Evolutionary conservation across 2,329 filamentous ascomycete species (phyloP).

Genomic region (Phialemonium atrogriseum): DNA sequence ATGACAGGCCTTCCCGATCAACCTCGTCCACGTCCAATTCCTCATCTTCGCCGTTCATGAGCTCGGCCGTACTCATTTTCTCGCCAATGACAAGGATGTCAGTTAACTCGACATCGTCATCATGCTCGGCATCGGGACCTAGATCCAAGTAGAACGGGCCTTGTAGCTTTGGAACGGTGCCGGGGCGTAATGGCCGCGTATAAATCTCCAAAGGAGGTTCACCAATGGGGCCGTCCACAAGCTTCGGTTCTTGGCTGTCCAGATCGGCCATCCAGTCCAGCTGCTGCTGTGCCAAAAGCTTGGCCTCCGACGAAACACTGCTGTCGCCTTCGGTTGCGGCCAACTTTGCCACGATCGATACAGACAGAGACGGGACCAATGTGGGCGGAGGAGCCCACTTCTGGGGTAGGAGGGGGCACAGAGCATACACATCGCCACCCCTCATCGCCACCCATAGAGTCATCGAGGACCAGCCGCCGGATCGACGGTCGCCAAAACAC

Average conservation of each 20-base stretch:
- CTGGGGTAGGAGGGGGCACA: conserved; percentile 81
- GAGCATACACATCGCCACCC: conserved; percentile 84
- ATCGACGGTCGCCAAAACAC: conserved; percentile 59
- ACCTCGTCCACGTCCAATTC: conserved; percentile 48
- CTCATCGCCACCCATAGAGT: conserved; percentile 96
- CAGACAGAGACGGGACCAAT: conserved; percentile 72
- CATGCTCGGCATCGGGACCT: conserved; percentile 40
- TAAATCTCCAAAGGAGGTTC: conserved; percentile 48
- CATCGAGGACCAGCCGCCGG: conserved; percentile 90
- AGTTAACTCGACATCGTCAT: conserved; percentile 49
- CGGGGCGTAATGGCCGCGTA: conserved; percentile 46
- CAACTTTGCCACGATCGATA: conserved; percentile 71
- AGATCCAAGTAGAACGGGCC: conserved; percentile 53
- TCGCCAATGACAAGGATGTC: conserved; percentile 57
- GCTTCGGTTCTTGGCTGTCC: conserved; percentile 51
- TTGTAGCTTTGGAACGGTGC: conserved; percentile 50
- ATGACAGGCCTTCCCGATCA: conserved; percentile 51
- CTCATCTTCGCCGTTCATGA: conserved; percentile 59
- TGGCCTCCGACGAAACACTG: conserved; percentile 40
- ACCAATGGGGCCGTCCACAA: conserved; percentile 40
- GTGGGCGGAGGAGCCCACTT: conserved; percentile 75
- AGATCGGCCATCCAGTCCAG: conserved; percentile 60
- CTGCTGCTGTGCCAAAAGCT: conserved; percentile 54
- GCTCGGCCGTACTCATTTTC: conserved; percentile 49
- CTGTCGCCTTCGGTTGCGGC: conserved; percentile 54